Percentiles rank a stretch among this genome's conserved stretches.
phyloP scores from a whole-genome alignment of 306 rosid genomes.

The Mucuna pruriens region DNA sequence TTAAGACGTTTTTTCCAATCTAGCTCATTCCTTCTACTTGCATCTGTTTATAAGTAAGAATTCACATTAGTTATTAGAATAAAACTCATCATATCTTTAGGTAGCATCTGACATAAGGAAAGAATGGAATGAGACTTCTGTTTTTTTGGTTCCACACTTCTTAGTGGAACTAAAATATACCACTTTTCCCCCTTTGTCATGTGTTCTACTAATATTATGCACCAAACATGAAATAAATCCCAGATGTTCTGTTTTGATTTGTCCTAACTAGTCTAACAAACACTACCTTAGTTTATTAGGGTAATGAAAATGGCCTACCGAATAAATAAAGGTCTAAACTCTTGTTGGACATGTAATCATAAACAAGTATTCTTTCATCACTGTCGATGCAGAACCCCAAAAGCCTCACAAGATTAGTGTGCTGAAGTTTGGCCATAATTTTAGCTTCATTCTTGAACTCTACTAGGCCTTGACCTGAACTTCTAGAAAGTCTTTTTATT shows the following conservation, averaged over 20 bases:
- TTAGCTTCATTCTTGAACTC: constrained; percentile 43
- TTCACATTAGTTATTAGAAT: not conserved
- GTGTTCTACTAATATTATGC: not conserved
- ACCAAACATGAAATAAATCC: not conserved
- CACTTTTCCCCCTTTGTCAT: not conserved
- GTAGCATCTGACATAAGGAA: not conserved
- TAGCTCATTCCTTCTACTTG: constrained; percentile 9
- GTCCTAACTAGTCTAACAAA: not conserved
- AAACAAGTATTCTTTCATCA: constrained; percentile 39
- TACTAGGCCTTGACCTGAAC: constrained; percentile 37
- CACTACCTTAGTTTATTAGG: not conserved
- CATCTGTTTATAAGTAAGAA: constrained; percentile 21
- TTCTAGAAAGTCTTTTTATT: constrained; percentile 41
- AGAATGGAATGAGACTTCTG: not conserved
- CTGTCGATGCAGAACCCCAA: constrained; percentile 34
- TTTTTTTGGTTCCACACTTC: not conserved
- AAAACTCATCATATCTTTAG: not conserved
- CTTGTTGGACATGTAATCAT: constrained; percentile 35
- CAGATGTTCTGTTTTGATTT: not conserved
- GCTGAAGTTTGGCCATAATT: constrained; percentile 38
- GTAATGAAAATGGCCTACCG: constrained; percentile 32
- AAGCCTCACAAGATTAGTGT: constrained; percentile 41
- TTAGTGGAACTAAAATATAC: not conserved
- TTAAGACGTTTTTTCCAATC: constrained; percentile 37
- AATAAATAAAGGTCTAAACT: constrained; percentile 46